A percentile compares a stretch with the other conserved stretches of the same genome.
Conservation (phyloP, 257 asterid species). For the Echites panduratus region DNA sequence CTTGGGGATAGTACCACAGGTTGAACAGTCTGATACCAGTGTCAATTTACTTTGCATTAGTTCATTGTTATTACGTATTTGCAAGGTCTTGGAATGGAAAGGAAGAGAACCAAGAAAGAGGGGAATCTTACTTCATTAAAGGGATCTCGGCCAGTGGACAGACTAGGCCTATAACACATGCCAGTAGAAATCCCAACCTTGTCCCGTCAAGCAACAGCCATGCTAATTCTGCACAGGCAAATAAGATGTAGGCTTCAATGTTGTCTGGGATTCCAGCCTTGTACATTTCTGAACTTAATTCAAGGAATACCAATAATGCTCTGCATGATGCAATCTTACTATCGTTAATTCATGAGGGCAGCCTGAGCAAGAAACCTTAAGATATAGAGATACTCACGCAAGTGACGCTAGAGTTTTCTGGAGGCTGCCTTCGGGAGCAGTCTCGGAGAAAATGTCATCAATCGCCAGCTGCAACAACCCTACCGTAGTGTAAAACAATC, state of each 20-base stretch:
- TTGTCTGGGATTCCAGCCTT: slow-evolving; percentile 59
- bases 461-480: slow-evolving; percentile 53
- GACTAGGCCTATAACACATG: slow-evolving; percentile 51
- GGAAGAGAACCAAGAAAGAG: not conserved
- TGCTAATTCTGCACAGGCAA: slow-evolving; percentile 53
- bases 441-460: slow-evolving; percentile 33
- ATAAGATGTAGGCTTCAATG: slow-evolving; percentile 54
- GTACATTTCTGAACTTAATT: slow-evolving; percentile 69
- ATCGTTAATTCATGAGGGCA: not conserved
- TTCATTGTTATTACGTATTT: not conserved
- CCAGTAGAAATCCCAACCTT: slow-evolving; percentile 51
- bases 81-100: not conserved
- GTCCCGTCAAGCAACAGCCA: slow-evolving; percentile 60
- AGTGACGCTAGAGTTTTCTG: slow-evolving; percentile 41
- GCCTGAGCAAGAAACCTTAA: not conserved
- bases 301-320: slow-evolving; percentile 49
- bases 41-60: not conserved
- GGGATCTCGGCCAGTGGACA: slow-evolving; percentile 79
- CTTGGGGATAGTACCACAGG: slow-evolving; percentile 74
- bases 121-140: slow-evolving; percentile 41
- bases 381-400: slow-evolving; percentile 28
- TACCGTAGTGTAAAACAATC: slow-evolving; percentile 55
- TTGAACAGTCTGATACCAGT: slow-evolving; percentile 39
- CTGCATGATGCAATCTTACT: slow-evolving; percentile 21
- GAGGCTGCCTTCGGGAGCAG: slow-evolving; percentile 22